phyloP scores from a whole-genome alignment of 305 asterid genomes.

The Salvia sclarea region DNA sequence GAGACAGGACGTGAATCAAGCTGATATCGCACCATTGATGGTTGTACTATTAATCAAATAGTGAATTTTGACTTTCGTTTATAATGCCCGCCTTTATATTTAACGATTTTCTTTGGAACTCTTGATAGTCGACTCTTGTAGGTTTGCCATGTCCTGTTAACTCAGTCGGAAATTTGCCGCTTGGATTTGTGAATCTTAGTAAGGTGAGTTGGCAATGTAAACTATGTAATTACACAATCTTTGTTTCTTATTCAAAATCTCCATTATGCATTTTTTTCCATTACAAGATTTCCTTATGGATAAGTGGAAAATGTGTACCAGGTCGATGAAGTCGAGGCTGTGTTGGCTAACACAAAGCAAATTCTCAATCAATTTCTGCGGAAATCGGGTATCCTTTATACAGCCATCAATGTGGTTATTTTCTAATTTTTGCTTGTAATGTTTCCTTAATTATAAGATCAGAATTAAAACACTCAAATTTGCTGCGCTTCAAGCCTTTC shows the following conservation, averaged over 20 bases:
- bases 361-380: constrained; percentile 81
- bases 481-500: constrained; percentile 82
- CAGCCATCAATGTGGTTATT: constrained; percentile 22
- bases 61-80: constrained; percentile 25
- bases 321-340: constrained; percentile 91
- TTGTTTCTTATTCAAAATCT: constrained; percentile 1
- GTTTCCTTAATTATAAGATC: constrained; percentile 53
- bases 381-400: constrained; percentile 82
- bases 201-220: constrained; percentile 53
- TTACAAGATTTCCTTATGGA: constrained; percentile 22
- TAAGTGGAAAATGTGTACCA: constrained; percentile 37
- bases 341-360: constrained; percentile 86
- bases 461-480: constrained; percentile 72
- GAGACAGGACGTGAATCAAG: constrained; percentile 97
- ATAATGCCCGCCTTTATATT: constrained; percentile 14
- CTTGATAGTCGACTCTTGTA: constrained; percentile 84
- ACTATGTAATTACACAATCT: constrained; percentile 14
- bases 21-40: constrained; percentile 97
- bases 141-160: constrained; percentile 96
- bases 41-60: constrained; percentile 47
- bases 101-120: constrained; percentile 37
- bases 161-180: constrained; percentile 94
- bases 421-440: constrained; percentile 7
- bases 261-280: constrained; percentile 15
- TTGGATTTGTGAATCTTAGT: constrained; percentile 62